Base-by-base conservation (phyloP, 495 filamentous ascomycete genomes). In the Venustampulla echinocandica region DNA sequence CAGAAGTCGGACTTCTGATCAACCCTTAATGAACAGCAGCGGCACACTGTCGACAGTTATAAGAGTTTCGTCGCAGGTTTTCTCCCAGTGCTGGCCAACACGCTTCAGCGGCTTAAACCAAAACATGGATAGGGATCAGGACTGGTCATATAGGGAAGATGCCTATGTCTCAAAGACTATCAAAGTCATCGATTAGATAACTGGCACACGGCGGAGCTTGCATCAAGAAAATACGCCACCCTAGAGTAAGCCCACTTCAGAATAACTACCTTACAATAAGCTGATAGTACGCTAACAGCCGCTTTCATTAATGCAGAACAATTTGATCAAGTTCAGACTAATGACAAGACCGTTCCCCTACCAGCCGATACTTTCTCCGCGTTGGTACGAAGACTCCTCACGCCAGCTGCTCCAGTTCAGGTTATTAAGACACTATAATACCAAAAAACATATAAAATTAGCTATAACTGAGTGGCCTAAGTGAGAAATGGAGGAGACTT, bases 1-100 rank as follows among this genome's bases (percentile, higher is more conserved):
- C 44, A 47, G 44, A 47, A 38, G 44, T 47, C 44, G 19, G 44
- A n/a, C n/a, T n/a, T 47, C 44, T 47, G 37, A 47, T 47, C 44
- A 38, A 24, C 30, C 44, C 30, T 47, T 38, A 33, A 47, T 47
- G 19, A 47, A 24, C 23, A 47, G n/a, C n/a, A n/a, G n/a, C n/a
- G n/a, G 32, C 44, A 47, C 32, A 47, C 44, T 47, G 23, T 47
- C 44, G 19, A 47, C 33, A 23, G 44, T 37, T 47, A 38, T 47
- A 33, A 47, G 19, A 33, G 14, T 47, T 20, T 47, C 20, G 39
- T 33, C 9, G 15, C 37, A 15, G 21, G 42, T 23, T 48, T 34
- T 36, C 46, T 48, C 21, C 46, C 46, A 48, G 35, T 41, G 20
- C 46, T 48, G 32, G 38, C 42, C 46, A 48, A 22, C 22, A 28